phyloP scores from a whole-genome alignment of 805 yeast species.

The Wickerhamomyces hampshirensis region DNA sequence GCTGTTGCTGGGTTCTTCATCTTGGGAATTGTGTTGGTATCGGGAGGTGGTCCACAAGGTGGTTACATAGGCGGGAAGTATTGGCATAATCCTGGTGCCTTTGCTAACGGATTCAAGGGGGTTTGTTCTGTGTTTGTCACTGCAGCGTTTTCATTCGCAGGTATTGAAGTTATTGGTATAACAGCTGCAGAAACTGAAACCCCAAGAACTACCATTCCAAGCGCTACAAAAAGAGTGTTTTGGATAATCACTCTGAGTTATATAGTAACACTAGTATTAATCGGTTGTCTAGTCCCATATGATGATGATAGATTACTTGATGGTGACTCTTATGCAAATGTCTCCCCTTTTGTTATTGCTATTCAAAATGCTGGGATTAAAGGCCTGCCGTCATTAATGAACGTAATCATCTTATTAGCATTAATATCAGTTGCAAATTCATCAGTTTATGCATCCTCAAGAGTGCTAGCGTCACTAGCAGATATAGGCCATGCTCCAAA shows the following conservation, averaged over 20 bases:
- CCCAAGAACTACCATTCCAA: slow-evolving; percentile 62
- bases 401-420: slow-evolving; percentile 63
- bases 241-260: slow-evolving; percentile 74
- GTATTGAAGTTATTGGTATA: slow-evolving; percentile 66
- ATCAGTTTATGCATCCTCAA: slow-evolving; percentile 64
- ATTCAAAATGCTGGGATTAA: slow-evolving; percentile 56
- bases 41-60: slow-evolving; percentile 50
- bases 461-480: slow-evolving; percentile 59
- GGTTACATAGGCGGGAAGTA: slow-evolving; percentile 45
- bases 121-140: slow-evolving; percentile 65
- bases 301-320: slow-evolving; percentile 42
- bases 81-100: slow-evolving; percentile 51
- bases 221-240: slow-evolving; percentile 74
- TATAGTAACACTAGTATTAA: slow-evolving; percentile 46
- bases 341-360: slow-evolving; percentile 79
- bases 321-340: slow-evolving; percentile 48
- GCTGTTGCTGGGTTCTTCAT: slow-evolving; percentile 48
- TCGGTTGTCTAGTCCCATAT: slow-evolving; percentile 69
- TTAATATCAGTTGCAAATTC: slow-evolving; percentile 70
- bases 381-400: slow-evolving; percentile 61
- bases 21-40: slow-evolving; percentile 41
- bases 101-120: slow-evolving; percentile 56
- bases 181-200: slow-evolving; percentile 73
- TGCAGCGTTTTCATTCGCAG: slow-evolving; percentile 72
- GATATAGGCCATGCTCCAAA: slow-evolving; percentile 61